Conservation (phyloP, 73 alveolate genomes). For the Tetrahymena thermophila region DNA sequence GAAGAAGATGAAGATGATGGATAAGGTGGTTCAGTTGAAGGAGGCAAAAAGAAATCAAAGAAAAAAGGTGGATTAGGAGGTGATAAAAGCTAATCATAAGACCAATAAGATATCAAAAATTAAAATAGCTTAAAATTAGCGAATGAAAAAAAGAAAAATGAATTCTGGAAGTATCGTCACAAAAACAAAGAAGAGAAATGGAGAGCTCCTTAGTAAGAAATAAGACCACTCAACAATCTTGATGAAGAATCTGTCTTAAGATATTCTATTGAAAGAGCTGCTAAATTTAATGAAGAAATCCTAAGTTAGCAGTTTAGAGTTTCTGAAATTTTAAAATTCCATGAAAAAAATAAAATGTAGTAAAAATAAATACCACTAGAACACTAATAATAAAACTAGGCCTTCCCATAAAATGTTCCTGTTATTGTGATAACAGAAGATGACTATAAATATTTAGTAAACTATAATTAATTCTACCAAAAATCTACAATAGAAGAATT, state of each 20-base stretch:
- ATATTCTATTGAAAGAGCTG: neutral
- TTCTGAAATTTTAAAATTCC: neutral
- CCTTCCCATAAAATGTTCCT: neutral
- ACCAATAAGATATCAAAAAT: neutral
- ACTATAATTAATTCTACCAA: neutral
- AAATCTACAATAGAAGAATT: neutral
- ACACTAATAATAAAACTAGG: neutral
- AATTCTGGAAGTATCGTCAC: neutral
- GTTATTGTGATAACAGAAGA: neutral
- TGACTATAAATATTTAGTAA: neutral
- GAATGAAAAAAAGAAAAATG: neutral
- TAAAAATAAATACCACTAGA: neutral
- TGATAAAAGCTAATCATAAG: neutral
- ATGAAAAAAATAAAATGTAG: neutral
- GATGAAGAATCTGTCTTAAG: neutral
- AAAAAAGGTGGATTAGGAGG: neutral
- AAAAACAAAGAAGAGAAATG: neutral
- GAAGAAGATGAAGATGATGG: neutral
- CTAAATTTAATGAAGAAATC: neutral
- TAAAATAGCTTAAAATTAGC: neutral
- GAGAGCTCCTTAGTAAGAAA: neutral
- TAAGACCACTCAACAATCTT: neutral
- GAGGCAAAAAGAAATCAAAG: neutral
- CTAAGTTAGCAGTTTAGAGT: neutral
- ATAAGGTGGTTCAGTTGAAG: neutral